These are phyloP conservation scores for Bipolaris zeicola DNA, from an alignment of 2,329 filamentous ascomycete species.

Conservation along the genomic window DNA sequence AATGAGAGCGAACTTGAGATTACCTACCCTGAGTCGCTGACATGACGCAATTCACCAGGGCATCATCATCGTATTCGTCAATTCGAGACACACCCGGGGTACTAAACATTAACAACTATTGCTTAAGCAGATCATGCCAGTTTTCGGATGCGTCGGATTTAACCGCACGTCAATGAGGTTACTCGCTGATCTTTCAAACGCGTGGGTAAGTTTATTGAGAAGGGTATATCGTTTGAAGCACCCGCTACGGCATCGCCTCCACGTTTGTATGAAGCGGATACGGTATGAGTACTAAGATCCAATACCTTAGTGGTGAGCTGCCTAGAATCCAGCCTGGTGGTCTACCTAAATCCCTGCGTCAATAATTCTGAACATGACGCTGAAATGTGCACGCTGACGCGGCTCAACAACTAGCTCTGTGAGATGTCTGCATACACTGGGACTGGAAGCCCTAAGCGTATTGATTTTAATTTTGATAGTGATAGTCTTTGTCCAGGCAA, in stretches of 20 bases:
- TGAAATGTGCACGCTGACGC: conserved; percentile 63
- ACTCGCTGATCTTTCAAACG: background rate
- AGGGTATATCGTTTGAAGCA: conserved; percentile 58
- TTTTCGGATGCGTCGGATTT: conserved; percentile 49
- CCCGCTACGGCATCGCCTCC: conserved; percentile 62
- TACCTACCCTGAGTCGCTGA: conserved; percentile 51
- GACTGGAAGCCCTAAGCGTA: conserved; percentile 52
- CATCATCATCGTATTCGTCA: conserved; percentile 57
- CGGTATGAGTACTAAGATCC: conserved; percentile 61
- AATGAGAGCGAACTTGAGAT: conserved; percentile 53
- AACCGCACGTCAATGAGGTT: background rate
- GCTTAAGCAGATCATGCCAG: conserved; percentile 58
- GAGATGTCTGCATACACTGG: conserved; percentile 48
- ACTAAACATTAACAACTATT: conserved; percentile 61
- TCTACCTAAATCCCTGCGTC: conserved; percentile 59
- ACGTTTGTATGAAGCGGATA: conserved; percentile 60
- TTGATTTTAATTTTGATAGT: conserved; percentile 51
- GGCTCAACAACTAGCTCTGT: conserved; percentile 60
- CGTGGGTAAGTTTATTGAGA: conserved; percentile 28
- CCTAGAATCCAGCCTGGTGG: conserved; percentile 58
- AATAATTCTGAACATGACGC: conserved; percentile 59
- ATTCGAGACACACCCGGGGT: conserved; percentile 61
- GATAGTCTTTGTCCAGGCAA: too few relatives aligned
- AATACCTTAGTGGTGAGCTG: conserved; percentile 61
- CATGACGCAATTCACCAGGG: conserved; percentile 47